These are phyloP conservation scores for Cystobasidium onofrii DNA, from an alignment of 768 basidiomycete genomes.

Conservation along the genomic window DNA sequence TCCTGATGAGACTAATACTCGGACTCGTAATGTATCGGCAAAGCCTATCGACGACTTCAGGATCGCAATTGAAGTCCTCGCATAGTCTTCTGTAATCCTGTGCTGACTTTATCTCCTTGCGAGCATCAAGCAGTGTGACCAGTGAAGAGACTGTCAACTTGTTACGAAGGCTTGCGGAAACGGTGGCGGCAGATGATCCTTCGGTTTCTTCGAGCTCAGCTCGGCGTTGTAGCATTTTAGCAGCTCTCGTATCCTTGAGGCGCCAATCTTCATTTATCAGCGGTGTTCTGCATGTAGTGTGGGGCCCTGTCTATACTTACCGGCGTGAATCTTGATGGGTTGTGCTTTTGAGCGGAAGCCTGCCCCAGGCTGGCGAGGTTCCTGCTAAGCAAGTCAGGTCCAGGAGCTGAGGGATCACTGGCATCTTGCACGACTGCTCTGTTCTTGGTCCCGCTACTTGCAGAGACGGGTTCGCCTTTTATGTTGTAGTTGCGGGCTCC, in stretches of 20 bases:
- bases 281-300: background rate
- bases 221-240: slow-evolving; percentile 11
- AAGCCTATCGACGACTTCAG: background rate
- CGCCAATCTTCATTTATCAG: background rate
- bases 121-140: slow-evolving; percentile 9
- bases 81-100: slow-evolving; percentile 4
- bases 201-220: slow-evolving; percentile 27
- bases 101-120: slow-evolving; percentile 8
- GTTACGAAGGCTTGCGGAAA: background rate
- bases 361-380: slow-evolving; percentile 27
- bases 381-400: background rate
- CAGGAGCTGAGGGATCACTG: slow-evolving; percentile 14
- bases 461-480: background rate
- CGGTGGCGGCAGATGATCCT: background rate
- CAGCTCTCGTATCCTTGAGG: slow-evolving; percentile 5
- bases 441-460: slow-evolving; percentile 5
- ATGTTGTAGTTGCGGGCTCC: background rate
- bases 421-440: slow-evolving; percentile 15
- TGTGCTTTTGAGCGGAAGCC: slow-evolving; percentile 10
- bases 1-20: background rate
- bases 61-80: slow-evolving; percentile 26
- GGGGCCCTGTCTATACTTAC: background rate
- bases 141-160: background rate
- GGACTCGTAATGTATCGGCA: background rate
- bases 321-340: slow-evolving; percentile 9